Base-by-base conservation (phyloP, 75 land plant species). In the Pinus taeda region DNA sequence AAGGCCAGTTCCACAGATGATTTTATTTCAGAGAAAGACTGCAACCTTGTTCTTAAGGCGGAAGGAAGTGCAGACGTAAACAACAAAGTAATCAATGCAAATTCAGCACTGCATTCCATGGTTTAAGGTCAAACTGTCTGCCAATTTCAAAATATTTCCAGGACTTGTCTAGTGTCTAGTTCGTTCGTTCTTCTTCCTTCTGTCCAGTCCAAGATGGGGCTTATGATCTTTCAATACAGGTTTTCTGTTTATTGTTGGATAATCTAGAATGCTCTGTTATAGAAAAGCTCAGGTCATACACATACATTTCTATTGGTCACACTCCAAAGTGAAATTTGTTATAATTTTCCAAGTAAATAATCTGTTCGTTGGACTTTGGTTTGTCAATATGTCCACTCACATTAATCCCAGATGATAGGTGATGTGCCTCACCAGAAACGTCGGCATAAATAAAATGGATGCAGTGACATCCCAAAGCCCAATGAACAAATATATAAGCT, bases 1-100 rank as follows among this genome's bases (percentile, higher is more conserved):
- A 92, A 88, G 89, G 81, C 93, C 24, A 79, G 75, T 22, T 71
- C 89, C 37, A 81, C 90, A 14, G 99, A 97, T 59, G 99, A 97
- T 73, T 88, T 78, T 66, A 76, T 90, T 11, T 82, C 88, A 0
- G 92, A 89, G 76, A 79, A 82, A 29, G 62, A 83, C 8, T 76
- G 79, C 75, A 90, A 87, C 36, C 65, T 92, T 18, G 92, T 93
- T n/a, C 85, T 93, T 18, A 74, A 83, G 21, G 77, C 92, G 13
- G 99, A 97, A 75, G 90, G 92, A 64, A 85, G 65, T 67, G 56
- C 77, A 12, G 86, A 39, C 70, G 60, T 78, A 73, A 81, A 81
- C 75, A 67, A 73, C 79, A 81, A 78, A 77, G 92, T 73, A 73
- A 73, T 73, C 74, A 73, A 26, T 73, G 74, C 74, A 73, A 73